These are phyloP conservation scores for Geoglossum glabrum DNA, from an alignment of 495 filamentous ascomycete species.

Conservation along the genomic window DNA sequence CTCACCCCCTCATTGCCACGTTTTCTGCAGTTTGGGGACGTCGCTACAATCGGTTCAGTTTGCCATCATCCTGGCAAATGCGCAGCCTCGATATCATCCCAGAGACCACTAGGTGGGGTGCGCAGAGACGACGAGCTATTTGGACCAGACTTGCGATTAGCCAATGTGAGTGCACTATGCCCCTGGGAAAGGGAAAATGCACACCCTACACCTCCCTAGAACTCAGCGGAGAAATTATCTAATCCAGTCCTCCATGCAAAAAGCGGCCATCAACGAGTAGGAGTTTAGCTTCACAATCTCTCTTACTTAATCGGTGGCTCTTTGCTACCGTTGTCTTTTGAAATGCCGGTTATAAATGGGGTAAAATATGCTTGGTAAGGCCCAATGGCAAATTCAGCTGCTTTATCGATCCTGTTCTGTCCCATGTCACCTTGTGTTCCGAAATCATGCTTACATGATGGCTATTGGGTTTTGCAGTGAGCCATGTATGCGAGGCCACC, in stretches of 20 bases:
- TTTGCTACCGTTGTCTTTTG: neutral
- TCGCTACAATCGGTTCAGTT: neutral
- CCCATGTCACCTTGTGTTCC: too few relatives aligned
- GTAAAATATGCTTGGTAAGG: constrained; percentile 6
- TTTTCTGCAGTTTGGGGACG: neutral
- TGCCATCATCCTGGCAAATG: neutral
- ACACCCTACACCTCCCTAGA: neutral
- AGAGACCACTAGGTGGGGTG: neutral
- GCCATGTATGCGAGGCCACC: constrained; percentile 71
- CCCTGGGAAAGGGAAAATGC: neutral
- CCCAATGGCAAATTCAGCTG: neutral
- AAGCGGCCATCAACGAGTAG: neutral
- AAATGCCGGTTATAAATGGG: constrained; percentile 5
- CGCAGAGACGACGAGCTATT: neutral
- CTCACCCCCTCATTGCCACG: neutral
- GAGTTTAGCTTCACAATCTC: neutral
- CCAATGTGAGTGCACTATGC: neutral
- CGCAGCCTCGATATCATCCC: neutral
- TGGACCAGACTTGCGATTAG: neutral
- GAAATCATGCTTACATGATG: neutral
- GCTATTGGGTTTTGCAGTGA: constrained; percentile 21
- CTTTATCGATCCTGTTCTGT: neutral
- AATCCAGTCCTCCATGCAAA: neutral
- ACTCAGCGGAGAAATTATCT: neutral
- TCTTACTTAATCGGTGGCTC: neutral